Conservation (phyloP, 2,329 filamentous ascomycete species). For the Chrysoporthe cubensis region DNA sequence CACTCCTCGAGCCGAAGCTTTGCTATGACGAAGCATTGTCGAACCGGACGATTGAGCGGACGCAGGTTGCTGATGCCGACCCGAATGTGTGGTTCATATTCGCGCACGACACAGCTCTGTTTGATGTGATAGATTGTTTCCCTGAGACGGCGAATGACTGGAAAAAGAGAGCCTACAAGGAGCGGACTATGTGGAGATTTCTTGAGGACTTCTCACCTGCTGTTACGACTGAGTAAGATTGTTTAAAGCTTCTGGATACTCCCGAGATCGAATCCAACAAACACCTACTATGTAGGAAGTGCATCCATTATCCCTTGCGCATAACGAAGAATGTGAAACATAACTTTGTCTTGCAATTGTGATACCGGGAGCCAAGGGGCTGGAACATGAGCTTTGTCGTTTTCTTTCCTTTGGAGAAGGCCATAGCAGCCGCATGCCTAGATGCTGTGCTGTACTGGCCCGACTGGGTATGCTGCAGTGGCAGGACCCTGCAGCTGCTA, state of each 20-base stretch:
- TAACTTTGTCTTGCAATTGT: no score
- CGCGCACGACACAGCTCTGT: constrained; percentile 30
- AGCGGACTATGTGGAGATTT: constrained; percentile 30
- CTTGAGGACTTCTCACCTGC: constrained; percentile 25
- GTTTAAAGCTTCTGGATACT: not conserved
- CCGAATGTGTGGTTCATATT: constrained; percentile 29
- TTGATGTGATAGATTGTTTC: constrained; percentile 28
- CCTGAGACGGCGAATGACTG: constrained; percentile 28
- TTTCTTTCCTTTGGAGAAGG: not conserved
- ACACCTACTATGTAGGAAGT: no score
- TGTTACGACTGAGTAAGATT: not conserved
- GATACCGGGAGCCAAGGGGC: no score
- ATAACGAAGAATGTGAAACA: no score
- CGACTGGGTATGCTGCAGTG: not conserved
- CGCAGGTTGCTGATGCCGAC: constrained; percentile 30
- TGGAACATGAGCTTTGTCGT: not conserved
- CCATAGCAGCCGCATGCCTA: not conserved
- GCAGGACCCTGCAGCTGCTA: constrained; percentile 11
- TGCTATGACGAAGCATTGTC: constrained; percentile 12
- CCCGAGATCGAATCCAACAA: no score
- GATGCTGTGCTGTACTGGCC: not conserved
- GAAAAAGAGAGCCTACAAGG: constrained; percentile 27
- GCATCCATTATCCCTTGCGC: no score
- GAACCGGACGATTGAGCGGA: constrained; percentile 27
- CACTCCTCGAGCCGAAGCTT: constrained; percentile 8